Base-by-base conservation (phyloP, 225 moss, liverwort and hornwort species). In the Thuidium tamariscinum region DNA sequence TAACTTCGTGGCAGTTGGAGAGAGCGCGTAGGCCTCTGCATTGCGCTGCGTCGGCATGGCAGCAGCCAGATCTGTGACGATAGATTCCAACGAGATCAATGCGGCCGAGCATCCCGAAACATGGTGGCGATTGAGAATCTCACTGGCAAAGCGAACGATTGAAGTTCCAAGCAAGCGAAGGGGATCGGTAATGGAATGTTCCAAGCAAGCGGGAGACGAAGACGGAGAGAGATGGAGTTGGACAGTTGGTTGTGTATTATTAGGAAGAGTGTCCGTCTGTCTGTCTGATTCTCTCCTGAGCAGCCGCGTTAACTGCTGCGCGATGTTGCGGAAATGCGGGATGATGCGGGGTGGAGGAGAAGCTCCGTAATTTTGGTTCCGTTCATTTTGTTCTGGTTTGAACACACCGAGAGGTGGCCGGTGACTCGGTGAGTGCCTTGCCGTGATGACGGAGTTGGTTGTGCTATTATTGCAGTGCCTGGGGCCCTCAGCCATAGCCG, bases 11-110 rank as follows among this genome's bases (percentile, higher is more conserved):
- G 89, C 89, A 85, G 80, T 85, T 5, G 88, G 89, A 34, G 89
- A 80, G n/a, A 91, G 86, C 46, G 89, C 69, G 91, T 81, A 91
- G 9, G n/a, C 70, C 46, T 87, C 89, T 39, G 74, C 89, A 86
- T 87, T 85, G 87, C 91, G 89, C 34, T 82, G 81, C 10, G 91
- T 80, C 74, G 88, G 85, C 91, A 91, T 91, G 86, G 69, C 83
- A 65, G 52, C 46, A 42, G 59, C 67, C 84, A 56, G 85, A 85
- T 85, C 78, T 79, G 68, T 27, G 27, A 78, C 23, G 59, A 42
- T 34, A 11, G 59, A 59, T 46, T 27, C 48, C 63, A 20, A 74
- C 26, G 25, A 14, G 74, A 87, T 87, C 82, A 82, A 75, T 66
- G 75, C 18, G 71, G 41, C 30, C 37, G 72, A 51, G 42, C 27